Evolutionary conservation across 2,329 filamentous ascomycete genomes (phyloP), one percentile per base, ranked within the genome.

Genomic region (Ceratocystis harringtonii): DNA sequence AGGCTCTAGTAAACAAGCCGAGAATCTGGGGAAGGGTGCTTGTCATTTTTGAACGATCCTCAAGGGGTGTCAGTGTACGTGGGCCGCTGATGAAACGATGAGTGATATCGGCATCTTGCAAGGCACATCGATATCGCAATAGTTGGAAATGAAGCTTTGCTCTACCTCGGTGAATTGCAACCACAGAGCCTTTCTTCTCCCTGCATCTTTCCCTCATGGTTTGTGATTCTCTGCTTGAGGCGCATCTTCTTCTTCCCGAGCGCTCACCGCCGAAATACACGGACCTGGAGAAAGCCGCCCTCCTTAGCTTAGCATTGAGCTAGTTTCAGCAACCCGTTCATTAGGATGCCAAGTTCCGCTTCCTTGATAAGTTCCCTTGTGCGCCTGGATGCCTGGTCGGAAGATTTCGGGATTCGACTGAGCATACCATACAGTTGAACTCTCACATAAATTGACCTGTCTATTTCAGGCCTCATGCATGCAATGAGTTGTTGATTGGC

Each of bases 1-100:
- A 58, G 55, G 55, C 55, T 58, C 55, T 58, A 58, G 25, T 58
- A 36, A 10, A 22, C 55, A 58, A 58, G 55, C 55, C 55, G 55
- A 58, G n/a, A 58, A 58, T 58, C 55, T 36, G 55, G 55, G 55
- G 55, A 58, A 58, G 22, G 15, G 28, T 32, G 6, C 28, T 58
- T 58, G 55, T 10, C 55, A n/a, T 44, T 19, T 28, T 61, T 43
- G 58, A 22, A 25, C 30, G n/a, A 41, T 36, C 32, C 58, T 25
- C 36, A 25, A 44, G 58, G 55, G n/a, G 28, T 8, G 19, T 58
- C 25, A 15, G 36, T 12, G 36, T 41, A 10, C 30, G 55, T 32
- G 28, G 55, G 28, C 50, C 25, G 10, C 48, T 52, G 19, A 52
- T 52, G 48, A 52, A 52, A 52, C 48, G 48, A 12, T 8, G 22